Evolutionary conservation across 1,284 basidiomycete species (phyloP).

Genomic region (Phlebopus sp.): DNA sequence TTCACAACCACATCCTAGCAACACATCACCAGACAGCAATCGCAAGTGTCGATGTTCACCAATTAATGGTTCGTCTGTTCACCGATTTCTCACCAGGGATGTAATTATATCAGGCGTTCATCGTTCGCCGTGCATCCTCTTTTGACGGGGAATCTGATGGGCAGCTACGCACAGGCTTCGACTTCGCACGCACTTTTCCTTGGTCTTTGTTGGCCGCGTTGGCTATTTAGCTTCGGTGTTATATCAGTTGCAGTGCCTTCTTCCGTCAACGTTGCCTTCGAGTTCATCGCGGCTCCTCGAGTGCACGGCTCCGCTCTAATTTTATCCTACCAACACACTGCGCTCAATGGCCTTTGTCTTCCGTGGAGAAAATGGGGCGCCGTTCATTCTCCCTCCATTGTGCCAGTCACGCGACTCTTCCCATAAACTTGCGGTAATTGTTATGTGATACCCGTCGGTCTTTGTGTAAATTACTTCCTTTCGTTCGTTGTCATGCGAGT

Average conservation of each 20-base stretch:
- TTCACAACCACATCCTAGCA: too few species aligned
- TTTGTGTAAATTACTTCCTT: too few species aligned
- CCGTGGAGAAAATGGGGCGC: too few species aligned
- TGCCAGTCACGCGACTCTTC: too few species aligned
- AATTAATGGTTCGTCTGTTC: too few species aligned
- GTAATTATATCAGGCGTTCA: neutral
- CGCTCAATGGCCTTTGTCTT: too few species aligned
- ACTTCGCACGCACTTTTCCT: slow-evolving; percentile 12
- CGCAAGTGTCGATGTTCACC: neutral
- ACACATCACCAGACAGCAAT: neutral
- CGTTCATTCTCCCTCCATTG: too few species aligned
- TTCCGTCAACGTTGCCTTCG: neutral
- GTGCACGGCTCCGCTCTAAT: neutral
- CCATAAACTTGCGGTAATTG: too few species aligned
- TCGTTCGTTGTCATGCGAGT: too few species aligned
- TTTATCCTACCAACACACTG: neutral
- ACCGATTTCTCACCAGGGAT: neutral
- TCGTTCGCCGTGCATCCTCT: neutral
- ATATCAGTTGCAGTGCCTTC: neutral
- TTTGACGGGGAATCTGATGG: neutral
- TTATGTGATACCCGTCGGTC: too few species aligned
- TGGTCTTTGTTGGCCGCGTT: neutral
- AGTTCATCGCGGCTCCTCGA: too few species aligned
- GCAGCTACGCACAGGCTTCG: neutral
- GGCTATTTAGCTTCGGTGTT: neutral